phyloP scores from a whole-genome alignment of 2,329 filamentous ascomycete genomes.

The Apiospora pterosperma region DNA sequence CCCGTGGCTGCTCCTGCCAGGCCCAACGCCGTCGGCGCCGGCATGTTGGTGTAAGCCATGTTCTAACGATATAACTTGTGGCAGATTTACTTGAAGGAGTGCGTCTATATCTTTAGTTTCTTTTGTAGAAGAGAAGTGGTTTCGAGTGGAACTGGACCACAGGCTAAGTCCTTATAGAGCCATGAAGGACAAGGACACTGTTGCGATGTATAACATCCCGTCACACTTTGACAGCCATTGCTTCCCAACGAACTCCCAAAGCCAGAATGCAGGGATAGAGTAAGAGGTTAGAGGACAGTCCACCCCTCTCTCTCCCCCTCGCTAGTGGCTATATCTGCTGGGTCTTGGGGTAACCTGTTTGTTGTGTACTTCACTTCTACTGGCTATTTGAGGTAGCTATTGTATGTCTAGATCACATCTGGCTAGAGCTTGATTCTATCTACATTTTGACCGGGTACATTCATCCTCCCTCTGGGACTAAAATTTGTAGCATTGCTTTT shows the following conservation, averaged over 20 bases:
- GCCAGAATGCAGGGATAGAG: neutral
- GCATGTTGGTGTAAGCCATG: neutral
- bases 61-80: neutral
- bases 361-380: neutral
- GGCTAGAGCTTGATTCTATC: neutral
- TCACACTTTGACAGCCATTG: neutral
- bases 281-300: neutral
- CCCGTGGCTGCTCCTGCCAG: neutral
- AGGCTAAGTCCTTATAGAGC: neutral
- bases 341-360: neutral
- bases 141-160: neutral
- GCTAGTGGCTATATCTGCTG: too few species aligned
- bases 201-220: neutral
- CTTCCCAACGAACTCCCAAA: neutral
- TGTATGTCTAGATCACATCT: neutral
- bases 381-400: neutral
- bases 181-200: neutral
- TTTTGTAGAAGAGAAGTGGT: neutral
- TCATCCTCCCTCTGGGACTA: too few species aligned
- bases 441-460: too few species aligned
- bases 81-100: neutral
- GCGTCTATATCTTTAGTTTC: neutral
- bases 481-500: too few species aligned
- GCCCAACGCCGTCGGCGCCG: neutral
- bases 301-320: neutral